Evolutionary conservation across 2,329 filamentous ascomycete species (phyloP), one percentile per base, ranked within the genome.

Genomic region (Verticillium isaacii): DNA sequence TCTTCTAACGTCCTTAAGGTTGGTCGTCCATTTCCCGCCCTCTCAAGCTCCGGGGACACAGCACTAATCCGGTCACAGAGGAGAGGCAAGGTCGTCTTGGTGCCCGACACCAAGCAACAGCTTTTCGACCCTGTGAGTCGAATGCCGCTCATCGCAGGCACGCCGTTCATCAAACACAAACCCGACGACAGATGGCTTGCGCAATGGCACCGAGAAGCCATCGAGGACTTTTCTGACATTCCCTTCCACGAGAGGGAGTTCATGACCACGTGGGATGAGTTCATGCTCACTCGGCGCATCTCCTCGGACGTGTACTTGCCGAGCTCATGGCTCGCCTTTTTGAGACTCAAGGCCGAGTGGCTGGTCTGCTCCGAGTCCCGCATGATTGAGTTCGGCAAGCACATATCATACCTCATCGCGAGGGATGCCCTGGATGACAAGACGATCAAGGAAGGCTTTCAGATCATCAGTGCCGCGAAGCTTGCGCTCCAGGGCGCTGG

Each of bases 51-150:
- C 11, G 25, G 5, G 29, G 29, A 63, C 64, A 64, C 59, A 9
- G 19, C n/a, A 23, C 41, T 50, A n/a, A 50, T n/a, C 19, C 56
- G 34, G 41, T 34, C 37, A 29, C 41, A 59, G 61, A 77, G 74
- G 66, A 50, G 8, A 25, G 41, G 41, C 41, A 50, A 23, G 23
- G 41, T 50, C 41, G 69, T 80, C 29, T 60, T 79, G 29, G 78
- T 86, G 37, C 84, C 83, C 8, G 70, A 78, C 5, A 83, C 78
- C 9, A 78, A 77, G 32, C 81, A 84, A 61, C 78, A 79, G 7
- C 77, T 87, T n/a, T 87, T 80, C 63, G 83, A 87, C 67, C 79
- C 82, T 1, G 75, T 86, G 12, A 86, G 82, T 73, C 85, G 85
- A 68, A 77, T 79, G 9, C 74, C 73, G 8, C 75, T 87, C 25